Evolutionary conservation across 371 early-diverging fungal species (phyloP), one percentile per base, ranked within the genome.

Genomic region (Entomophthora muscae): DNA sequence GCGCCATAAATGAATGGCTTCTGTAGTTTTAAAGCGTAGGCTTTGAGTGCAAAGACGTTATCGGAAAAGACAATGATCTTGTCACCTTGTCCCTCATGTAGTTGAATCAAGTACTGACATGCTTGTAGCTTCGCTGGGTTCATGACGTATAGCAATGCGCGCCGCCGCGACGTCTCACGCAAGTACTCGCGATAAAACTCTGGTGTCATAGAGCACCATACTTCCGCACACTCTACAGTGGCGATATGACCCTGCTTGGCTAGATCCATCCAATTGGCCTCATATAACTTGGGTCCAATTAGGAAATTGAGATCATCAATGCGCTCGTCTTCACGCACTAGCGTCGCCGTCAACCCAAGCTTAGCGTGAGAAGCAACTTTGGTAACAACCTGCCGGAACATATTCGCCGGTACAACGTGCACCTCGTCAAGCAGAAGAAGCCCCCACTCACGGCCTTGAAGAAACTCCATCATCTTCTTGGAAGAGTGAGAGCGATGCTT

Each of bases 221-320:
- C 96, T 73, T 99, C 99, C 0, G 97, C 92, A 73, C 99, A 99
- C 74, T 95, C 89, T 3, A 99, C 99, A 52, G 85, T 93, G 26
- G 99, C 99, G 75, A 99, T 99, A 71, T 98, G 98, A 24, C 99
- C 99, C 67, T 90, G 83, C 32, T 82, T 84, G 52, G 98, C 93
- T 60, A 99, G 75, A 72, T 98, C 98, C 88, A 98, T 90, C 99
- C 99, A 99, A 72, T 99, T 99, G 30, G 99, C 99, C 76, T 99
- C 99, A 74, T 95, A 99, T 30, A 99, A 76, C 74, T 99, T 99
- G 30, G 99, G 99, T 3, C 99, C 99, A 70, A 99, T 99, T 69
- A 99, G 77, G 71, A 95, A 99, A 76, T 99, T 99, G 63, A 99
- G 76, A 71, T 98, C 96, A 68, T 86, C 90, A 73, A 99, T 99